Evolutionary conservation across 1,284 basidiomycete species (phyloP).

Genomic region (Melampsora larici-populina): DNA sequence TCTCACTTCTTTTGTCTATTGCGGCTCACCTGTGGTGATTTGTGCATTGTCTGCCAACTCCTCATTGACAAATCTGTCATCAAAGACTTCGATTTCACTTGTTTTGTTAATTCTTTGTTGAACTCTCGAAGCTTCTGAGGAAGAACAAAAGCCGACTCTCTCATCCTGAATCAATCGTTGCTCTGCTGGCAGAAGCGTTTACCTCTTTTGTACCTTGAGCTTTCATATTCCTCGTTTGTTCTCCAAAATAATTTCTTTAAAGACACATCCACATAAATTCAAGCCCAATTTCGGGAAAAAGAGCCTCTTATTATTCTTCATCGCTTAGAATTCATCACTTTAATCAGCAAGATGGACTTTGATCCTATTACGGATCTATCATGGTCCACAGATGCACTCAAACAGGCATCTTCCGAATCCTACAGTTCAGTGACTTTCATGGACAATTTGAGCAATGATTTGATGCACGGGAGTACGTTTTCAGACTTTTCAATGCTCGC

Average conservation of each 20-base stretch:
- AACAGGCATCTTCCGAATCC: background rate
- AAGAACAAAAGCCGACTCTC: background rate
- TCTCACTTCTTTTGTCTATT: background rate
- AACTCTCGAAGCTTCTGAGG: background rate
- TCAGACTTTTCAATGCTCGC: background rate
- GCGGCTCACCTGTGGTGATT: constrained; percentile 1
- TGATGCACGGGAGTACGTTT: background rate
- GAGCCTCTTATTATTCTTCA: background rate
- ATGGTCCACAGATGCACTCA: background rate
- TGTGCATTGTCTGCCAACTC: background rate
- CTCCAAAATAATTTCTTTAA: background rate
- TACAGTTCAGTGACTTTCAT: background rate
- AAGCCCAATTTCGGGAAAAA: constrained; percentile 3
- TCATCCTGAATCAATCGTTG: background rate
- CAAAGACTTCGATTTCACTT: background rate
- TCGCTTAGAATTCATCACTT: background rate
- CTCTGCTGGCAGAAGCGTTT: constrained; percentile 5
- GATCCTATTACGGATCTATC: background rate
- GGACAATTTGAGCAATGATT: background rate
- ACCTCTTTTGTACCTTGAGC: background rate
- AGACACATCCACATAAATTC: background rate
- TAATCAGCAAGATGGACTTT: background rate
- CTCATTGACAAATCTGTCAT: background rate
- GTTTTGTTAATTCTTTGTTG: background rate
- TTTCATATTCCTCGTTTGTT: background rate